Percentiles rank a stretch among this genome's conserved stretches.
Conservation (phyloP, 176 grass and related monocot genomes). For the Eragrostis nindensis region DNA sequence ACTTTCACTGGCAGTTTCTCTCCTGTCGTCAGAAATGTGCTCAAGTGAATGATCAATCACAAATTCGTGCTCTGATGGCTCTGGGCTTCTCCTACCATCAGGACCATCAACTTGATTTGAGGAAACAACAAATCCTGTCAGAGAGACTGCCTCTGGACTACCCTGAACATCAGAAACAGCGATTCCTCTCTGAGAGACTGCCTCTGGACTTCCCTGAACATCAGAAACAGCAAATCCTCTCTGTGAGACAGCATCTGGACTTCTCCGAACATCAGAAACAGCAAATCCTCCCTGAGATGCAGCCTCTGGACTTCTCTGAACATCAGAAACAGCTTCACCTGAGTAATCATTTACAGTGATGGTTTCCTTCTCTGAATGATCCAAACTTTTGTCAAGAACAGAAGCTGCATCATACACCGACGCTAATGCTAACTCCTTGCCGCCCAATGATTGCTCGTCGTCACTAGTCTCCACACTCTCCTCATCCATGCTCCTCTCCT, state of each 20-base stretch:
- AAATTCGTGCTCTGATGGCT: conserved; percentile 30
- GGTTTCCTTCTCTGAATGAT: conserved; percentile 43
- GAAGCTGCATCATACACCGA: conserved; percentile 1
- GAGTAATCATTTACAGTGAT: conserved; percentile 36
- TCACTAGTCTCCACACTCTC: conserved; percentile 35
- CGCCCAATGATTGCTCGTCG: background rate
- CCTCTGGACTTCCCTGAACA: conserved; percentile 8
- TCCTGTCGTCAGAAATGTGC: conserved; percentile 5
- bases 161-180: conserved; percentile 24
- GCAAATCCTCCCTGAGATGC: conserved; percentile 17
- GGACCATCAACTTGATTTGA: conserved; percentile 23
- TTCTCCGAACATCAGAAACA: background rate
- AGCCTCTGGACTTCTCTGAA: conserved; percentile 39
- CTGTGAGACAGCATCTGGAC: conserved; percentile 2
- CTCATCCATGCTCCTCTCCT: background rate
- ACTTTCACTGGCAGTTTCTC: conserved; percentile 27
- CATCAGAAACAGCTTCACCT: conserved; percentile 35
- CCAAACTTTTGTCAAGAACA: conserved; percentile 9
- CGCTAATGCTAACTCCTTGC: conserved; percentile 7
- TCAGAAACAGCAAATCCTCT: conserved; percentile 26
- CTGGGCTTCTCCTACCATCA: conserved; percentile 8
- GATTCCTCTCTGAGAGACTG: background rate
- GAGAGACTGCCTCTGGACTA: conserved; percentile 33
- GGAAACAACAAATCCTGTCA: conserved; percentile 10
- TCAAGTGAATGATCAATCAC: conserved; percentile 26